Percentiles rank a stretch among this genome's conserved stretches.
phyloP scores from a whole-genome alignment of 345 rosid genomes.

The Anastatica hierochuntica region DNA sequence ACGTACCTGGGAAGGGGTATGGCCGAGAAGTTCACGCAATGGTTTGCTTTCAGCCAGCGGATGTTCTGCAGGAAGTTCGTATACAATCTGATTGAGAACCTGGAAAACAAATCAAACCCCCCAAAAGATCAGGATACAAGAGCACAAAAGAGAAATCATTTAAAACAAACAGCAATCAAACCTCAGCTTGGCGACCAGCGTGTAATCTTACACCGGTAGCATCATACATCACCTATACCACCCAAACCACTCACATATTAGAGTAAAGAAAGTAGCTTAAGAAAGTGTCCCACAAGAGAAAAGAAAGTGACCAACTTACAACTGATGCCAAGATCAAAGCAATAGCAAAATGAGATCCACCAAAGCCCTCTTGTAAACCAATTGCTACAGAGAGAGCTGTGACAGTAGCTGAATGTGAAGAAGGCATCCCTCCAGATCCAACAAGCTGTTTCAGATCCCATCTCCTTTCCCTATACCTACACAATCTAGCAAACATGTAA shows the following conservation, averaged over 20 bases:
- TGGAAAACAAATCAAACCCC: slow-evolving; percentile 20
- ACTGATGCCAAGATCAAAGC: slow-evolving; percentile 38
- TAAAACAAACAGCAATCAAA: slow-evolving; percentile 7
- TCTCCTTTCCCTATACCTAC: slow-evolving; percentile 63
- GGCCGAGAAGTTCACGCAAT: slow-evolving; percentile 80
- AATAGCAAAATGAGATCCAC: slow-evolving; percentile 52
- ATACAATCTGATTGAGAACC: slow-evolving; percentile 59
- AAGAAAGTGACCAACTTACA: slow-evolving; percentile 22
- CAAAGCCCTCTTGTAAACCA: slow-evolving; percentile 67
- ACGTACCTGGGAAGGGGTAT: slow-evolving; percentile 76
- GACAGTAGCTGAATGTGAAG: slow-evolving; percentile 85
- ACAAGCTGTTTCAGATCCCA: slow-evolving; percentile 71
- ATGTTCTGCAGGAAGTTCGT: neutral
- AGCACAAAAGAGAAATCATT: neutral
- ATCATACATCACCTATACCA: slow-evolving; percentile 83
- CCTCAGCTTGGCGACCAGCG: slow-evolving; percentile 97
- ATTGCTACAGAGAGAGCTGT: slow-evolving; percentile 60
- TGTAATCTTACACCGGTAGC: slow-evolving; percentile 85
- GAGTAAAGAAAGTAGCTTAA: neutral
- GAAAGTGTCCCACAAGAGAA: no score
- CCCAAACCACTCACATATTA: neutral
- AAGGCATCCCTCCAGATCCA: slow-evolving; percentile 98
- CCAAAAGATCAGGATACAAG: no score
- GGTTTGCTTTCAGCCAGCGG: slow-evolving; percentile 65
- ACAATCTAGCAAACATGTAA: neutral